phyloP scores from a whole-genome alignment of 1,139 yeast genomes.

The Yamadazyma diospyri region DNA sequence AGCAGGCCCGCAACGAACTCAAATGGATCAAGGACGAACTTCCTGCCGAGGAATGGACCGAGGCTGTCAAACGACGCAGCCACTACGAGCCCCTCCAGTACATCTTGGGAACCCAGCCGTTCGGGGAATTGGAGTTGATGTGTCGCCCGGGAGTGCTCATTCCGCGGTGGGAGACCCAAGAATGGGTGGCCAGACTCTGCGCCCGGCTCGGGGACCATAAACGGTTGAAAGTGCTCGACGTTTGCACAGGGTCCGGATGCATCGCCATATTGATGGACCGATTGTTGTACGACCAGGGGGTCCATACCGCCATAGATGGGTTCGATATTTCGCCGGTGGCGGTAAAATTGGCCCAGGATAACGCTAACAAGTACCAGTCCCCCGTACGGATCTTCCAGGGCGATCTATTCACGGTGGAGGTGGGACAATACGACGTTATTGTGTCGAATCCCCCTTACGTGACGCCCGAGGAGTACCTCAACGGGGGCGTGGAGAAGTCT shows the following conservation, averaged over 20 bases:
- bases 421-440: constrained; percentile 43
- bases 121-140: constrained; percentile 60
- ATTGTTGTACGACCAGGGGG: constrained; percentile 20
- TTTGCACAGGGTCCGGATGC: constrained; percentile 93
- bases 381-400: constrained; percentile 19
- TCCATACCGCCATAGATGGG: constrained; percentile 11
- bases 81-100: constrained; percentile 72
- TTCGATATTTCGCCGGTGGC: constrained; percentile 64
- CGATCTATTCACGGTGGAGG: constrained; percentile 22
- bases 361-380: constrained; percentile 22
- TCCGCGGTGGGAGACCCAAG: constrained; percentile 96
- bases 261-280: constrained; percentile 54
- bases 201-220: not conserved
- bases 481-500: constrained; percentile 48
- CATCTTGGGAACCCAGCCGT: constrained; percentile 82
- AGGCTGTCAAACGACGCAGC: constrained; percentile 38
- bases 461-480: constrained; percentile 41
- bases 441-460: constrained; percentile 92
- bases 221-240: constrained; percentile 51
- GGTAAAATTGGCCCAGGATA: constrained; percentile 44
- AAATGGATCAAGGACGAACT: constrained; percentile 41
- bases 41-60: constrained; percentile 30
- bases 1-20: constrained; percentile 33
- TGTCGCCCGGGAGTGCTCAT: constrained; percentile 71
- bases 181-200: constrained; percentile 52